Base-by-base conservation (phyloP, 2,329 filamentous ascomycete genomes). In the Phialocephala subalpina region DNA sequence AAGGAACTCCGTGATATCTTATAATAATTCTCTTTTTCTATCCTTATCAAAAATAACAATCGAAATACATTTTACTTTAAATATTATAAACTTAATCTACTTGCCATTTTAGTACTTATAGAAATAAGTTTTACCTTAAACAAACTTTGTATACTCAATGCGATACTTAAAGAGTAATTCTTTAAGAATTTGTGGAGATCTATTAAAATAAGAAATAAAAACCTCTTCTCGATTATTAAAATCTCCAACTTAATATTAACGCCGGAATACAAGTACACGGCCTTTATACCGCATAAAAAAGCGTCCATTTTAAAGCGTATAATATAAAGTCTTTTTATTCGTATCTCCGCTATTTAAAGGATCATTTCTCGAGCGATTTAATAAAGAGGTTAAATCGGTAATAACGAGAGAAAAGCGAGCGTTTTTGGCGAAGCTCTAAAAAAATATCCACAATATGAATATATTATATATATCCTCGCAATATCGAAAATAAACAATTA, bases 381-480 rank as follows among this genome's bases (percentile, higher is more conserved):
- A 63, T 62, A 38, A 59, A 62, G 55, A 47, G 42, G 60, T 59
- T 52, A 66, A 59, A 45, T 66, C 60, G 18, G 87, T 89, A 72
- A 88, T 88, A 53, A 86, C 89, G 14, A 90, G 82, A 68, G 90
- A 89, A 52, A 83, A 82, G 16, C 86, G 85, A 0, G 87, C 84
- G 8, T 80, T 79, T 64, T 84, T 81, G 38, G 87, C 82, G 69
- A 90, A 90, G 6, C 78, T 77, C 76, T 92, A 88, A 52, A 79
- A 77, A 8, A 87, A 83, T 2, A 91, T 83, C 89, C 89, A 92
- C 52, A 82, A 82, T 86, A 91, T 90, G 58, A 91, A 73, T 69
- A 90, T 89, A 74, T 88, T 87, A 80, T 90, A 92, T 74, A 91
- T 88, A 71, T 92, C 89, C 63, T 91, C 87, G 47, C 86, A 56